Conservation (phyloP, 306 rosid genomes). For the Inga leiocalycina region DNA sequence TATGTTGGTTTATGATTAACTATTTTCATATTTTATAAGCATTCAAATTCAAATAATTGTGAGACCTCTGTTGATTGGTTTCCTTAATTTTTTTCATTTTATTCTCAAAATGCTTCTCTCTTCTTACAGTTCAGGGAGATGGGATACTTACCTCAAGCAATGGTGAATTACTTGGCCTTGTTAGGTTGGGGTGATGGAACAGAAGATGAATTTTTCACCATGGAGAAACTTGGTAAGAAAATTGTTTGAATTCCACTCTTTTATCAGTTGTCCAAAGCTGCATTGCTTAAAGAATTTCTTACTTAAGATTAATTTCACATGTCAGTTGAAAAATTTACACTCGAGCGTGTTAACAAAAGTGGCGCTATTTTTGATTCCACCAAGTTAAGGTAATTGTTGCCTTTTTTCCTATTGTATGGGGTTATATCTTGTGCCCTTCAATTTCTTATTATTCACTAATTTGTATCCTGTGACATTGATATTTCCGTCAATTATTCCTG, state of each 20-base stretch:
- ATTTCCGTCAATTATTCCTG: not conserved
- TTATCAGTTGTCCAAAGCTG: not conserved
- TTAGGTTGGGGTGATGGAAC: conserved; percentile 99
- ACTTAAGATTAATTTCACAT: conserved; percentile 22
- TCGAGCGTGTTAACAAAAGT: conserved; percentile 85
- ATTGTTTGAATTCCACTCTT: conserved; percentile 25
- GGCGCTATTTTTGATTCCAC: conserved; percentile 90
- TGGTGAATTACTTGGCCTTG: conserved; percentile 92
- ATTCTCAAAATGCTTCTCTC: conserved; percentile 16
- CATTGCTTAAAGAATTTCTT: conserved; percentile 18
- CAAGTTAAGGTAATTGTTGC: conserved; percentile 60
- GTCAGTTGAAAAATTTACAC: conserved; percentile 84
- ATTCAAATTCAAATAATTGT: conserved; percentile 10
- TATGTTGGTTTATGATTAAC: conserved; percentile 27
- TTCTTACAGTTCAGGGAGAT: conserved; percentile 84
- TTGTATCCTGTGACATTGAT: not conserved
- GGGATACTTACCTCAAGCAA: conserved; percentile 93
- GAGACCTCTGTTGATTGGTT: conserved; percentile 3
- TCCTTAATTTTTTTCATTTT: not conserved
- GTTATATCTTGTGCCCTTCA: conserved; percentile 11
- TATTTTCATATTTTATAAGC: not conserved
- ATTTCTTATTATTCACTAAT: not conserved
- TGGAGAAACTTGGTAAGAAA: conserved; percentile 82
- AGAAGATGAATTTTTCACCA: conserved; percentile 84
- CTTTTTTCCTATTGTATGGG: conserved; percentile 22